These are phyloP conservation scores for Chaetomiaceae sp. DNA, from an alignment of 2,329 filamentous ascomycete species.

Conservation along the genomic window DNA sequence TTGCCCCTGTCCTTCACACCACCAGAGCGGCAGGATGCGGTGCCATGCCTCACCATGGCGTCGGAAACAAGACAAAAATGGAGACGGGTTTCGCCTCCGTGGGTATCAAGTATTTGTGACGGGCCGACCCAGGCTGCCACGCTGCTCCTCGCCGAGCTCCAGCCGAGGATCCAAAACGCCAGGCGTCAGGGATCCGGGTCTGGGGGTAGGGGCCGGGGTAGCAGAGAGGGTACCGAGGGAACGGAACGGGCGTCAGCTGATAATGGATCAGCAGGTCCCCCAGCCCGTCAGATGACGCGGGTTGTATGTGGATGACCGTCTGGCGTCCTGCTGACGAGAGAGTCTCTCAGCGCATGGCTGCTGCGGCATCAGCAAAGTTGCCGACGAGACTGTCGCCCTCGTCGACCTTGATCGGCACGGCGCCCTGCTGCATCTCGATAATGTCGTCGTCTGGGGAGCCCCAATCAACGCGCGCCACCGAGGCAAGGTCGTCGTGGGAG, in stretches of 20 bases:
- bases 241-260: constrained; percentile 5
- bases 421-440: constrained; percentile 40
- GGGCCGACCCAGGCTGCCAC: constrained; percentile 15
- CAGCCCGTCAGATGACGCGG: not conserved
- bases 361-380: constrained; percentile 56
- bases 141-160: constrained; percentile 11
- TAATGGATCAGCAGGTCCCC: not conserved
- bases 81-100: constrained; percentile 14
- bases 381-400: constrained; percentile 48
- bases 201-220: not conserved
- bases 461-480: constrained; percentile 52
- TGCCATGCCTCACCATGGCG: constrained; percentile 3
- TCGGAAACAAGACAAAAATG: constrained; percentile 14
- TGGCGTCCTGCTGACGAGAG: not conserved
- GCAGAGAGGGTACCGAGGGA: not conserved
- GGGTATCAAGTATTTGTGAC: constrained; percentile 21
- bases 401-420: constrained; percentile 35
- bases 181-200: not conserved
- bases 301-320: not conserved
- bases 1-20: constrained; percentile 12
- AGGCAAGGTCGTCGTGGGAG: constrained; percentile 39
- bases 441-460: constrained; percentile 46
- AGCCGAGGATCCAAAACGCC: constrained; percentile 5
- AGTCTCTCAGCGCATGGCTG: constrained; percentile 41
- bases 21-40: constrained; percentile 8